A percentile compares a stretch with the other conserved stretches of the same genome.
phyloP scores from a whole-genome alignment of 768 basidiomycete species.

The Auricularia heimuer region DNA sequence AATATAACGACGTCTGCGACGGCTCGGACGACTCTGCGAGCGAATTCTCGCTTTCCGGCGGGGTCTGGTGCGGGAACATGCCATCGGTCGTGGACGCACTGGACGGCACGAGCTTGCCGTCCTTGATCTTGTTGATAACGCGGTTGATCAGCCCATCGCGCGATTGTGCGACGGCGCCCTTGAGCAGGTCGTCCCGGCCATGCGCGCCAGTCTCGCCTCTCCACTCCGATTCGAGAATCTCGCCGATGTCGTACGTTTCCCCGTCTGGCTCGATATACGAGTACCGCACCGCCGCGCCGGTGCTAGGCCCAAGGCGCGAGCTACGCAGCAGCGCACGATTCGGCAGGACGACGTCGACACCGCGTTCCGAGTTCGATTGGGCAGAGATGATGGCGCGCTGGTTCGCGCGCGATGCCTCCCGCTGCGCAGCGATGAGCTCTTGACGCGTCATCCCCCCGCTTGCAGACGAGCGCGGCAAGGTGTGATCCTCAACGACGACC shows the following conservation, averaged over 20 bases:
- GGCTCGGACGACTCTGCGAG: not conserved
- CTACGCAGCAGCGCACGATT: constrained; percentile 82
- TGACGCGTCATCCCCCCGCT: constrained; percentile 43
- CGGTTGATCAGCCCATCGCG: constrained; percentile 36
- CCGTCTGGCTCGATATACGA: constrained; percentile 89
- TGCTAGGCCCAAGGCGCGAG: constrained; percentile 38
- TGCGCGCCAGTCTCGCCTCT: constrained; percentile 25
- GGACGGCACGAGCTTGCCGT: constrained; percentile 31
- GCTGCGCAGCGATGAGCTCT: constrained; percentile 90
- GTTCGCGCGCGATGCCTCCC: constrained; percentile 75
- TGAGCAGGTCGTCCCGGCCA: constrained; percentile 49
- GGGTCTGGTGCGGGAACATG: constrained; percentile 4
- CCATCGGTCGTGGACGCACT: constrained; percentile 12
- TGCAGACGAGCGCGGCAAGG: not conserved
- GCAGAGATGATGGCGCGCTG: constrained; percentile 80
- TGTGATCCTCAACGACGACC: constrained; percentile 1
- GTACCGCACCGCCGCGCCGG: constrained; percentile 59
- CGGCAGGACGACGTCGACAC: constrained; percentile 80
- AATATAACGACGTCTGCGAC: not conserved
- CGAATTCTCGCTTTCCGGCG: constrained; percentile 4
- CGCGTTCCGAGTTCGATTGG: constrained; percentile 74
- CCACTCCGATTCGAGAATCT: constrained; percentile 86
- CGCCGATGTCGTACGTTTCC: constrained; percentile 86
- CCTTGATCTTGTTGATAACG: constrained; percentile 67
- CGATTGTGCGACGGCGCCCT: constrained; percentile 48